Conservation (phyloP, 2,329 filamentous ascomycete genomes). For the Capronia epimyces region DNA sequence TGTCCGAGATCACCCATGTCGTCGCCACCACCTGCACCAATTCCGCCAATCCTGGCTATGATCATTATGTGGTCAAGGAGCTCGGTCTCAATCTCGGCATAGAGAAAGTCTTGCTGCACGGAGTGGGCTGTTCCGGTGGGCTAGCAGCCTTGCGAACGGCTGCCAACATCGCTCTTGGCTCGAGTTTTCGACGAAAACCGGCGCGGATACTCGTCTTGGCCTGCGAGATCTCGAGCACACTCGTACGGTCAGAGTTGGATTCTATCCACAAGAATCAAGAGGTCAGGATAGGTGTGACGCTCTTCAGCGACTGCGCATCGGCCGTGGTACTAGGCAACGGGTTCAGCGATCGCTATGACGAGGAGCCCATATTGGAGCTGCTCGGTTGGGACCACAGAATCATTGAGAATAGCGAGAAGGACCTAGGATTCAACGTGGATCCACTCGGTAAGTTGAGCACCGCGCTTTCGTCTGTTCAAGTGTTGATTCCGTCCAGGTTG, state of each 20-base stretch:
- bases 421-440: slow-evolving; percentile 62
- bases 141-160: slow-evolving; percentile 58
- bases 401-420: slow-evolving; percentile 56
- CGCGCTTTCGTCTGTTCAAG: background rate
- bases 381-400: slow-evolving; percentile 61
- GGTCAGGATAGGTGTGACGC: slow-evolving; percentile 58
- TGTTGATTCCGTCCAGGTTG: slow-evolving; percentile 43
- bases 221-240: slow-evolving; percentile 39
- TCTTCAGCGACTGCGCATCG: slow-evolving; percentile 68
- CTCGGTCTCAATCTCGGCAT: slow-evolving; percentile 54
- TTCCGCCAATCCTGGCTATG: slow-evolving; percentile 63
- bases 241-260: slow-evolving; percentile 61
- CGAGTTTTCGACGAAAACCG: slow-evolving; percentile 53
- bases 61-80: slow-evolving; percentile 57
- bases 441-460: slow-evolving; percentile 47
- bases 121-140: slow-evolving; percentile 61
- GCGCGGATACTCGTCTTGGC: slow-evolving; percentile 62
- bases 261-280: slow-evolving; percentile 56
- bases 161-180: slow-evolving; percentile 61
- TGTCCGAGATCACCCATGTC: slow-evolving; percentile 54
- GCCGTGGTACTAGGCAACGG: slow-evolving; percentile 61
- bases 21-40: slow-evolving; percentile 65
- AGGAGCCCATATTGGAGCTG: slow-evolving; percentile 50
- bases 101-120: slow-evolving; percentile 61
- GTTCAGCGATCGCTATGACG: slow-evolving; percentile 35